Evolutionary conservation across 2,329 filamentous ascomycete genomes (phyloP).

Genomic region (Arthrobotrys sphaeroides): DNA sequence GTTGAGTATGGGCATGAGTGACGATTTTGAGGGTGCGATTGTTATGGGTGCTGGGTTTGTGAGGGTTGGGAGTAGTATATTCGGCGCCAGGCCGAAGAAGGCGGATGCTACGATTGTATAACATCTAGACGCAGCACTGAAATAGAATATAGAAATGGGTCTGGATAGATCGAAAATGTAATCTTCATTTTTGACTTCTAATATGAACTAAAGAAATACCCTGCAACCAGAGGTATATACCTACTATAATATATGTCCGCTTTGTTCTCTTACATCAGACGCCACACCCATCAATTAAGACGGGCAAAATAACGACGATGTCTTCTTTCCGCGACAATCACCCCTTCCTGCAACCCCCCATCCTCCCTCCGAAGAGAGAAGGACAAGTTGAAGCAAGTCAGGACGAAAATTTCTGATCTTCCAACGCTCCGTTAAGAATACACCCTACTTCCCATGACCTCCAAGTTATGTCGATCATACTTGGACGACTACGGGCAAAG

Average conservation of each 20-base stretch:
- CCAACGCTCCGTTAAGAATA: slow-evolving; percentile 86
- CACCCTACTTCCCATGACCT: slow-evolving; percentile 65
- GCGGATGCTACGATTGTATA: slow-evolving; percentile 69
- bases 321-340: slow-evolving; percentile 51
- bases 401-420: slow-evolving; percentile 65
- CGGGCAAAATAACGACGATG: slow-evolving; percentile 35
- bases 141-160: background rate
- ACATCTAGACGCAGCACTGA: background rate
- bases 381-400: slow-evolving; percentile 39
- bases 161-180: background rate
- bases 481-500: slow-evolving; percentile 64
- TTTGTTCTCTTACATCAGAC: slow-evolving; percentile 60
- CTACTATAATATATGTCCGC: slow-evolving; percentile 47
- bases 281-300: slow-evolving; percentile 54
- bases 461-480: background rate
- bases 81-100: slow-evolving; percentile 82
- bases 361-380: slow-evolving; percentile 3
- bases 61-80: slow-evolving; percentile 91
- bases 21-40: slow-evolving; percentile 92
- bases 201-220: background rate
- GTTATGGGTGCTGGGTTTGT: slow-evolving; percentile 86
- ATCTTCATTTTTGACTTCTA: background rate
- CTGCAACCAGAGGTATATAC: background rate
- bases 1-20: slow-evolving; percentile 70
- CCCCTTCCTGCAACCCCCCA: background rate